Base-by-base conservation (phyloP, 1,284 basidiomycete species). In the Ganoderma sinense region DNA sequence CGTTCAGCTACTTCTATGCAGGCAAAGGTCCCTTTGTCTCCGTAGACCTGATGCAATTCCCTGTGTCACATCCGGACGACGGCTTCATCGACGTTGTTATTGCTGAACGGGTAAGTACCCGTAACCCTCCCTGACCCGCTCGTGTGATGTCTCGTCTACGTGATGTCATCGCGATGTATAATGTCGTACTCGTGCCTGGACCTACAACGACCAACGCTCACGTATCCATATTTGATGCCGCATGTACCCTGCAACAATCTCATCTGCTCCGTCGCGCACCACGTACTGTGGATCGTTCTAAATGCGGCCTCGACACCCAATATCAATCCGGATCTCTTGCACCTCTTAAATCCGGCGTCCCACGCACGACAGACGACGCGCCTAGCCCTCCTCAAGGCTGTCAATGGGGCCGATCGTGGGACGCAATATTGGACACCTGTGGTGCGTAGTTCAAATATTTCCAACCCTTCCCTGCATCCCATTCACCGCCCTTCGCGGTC, bases 31-130 rank as follows among this genome's bases (percentile, higher is more conserved):
- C 91, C 4, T 93, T 87, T 78, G 89, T 88, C 80, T 71, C 68
- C 10, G 40, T 92, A 63, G 93, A 96, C 78, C 83, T 95, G 53
- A 94, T 96, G 91, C 91, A 96, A 65, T 97, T 96, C 80, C 96
- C 96, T 0, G 90, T 94, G 4, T 91, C 94, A 1, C 81, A 90
- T 48, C 89, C 93, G 0, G 90, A 93, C 63, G 92, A 96, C 76
- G 96, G 96, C 0, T 78, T 92, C 48, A 89, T 97, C 66, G 96
- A 98, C 77, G 80, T 97, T 26, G 88, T 89, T 45, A 83, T 91
- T 23, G 92, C 96, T 82, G 87, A 88, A 65, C 75, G 86, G 66
- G 94, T 94, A 73, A 64, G 84, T 73, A 45, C 62, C 40, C 20
- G 20, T 33, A 10, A 39, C 26, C 26, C 23, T 71, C 71, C 45